phyloP scores from a whole-genome alignment of 148 eudicot genomes.

The Linanthus parryae region DNA sequence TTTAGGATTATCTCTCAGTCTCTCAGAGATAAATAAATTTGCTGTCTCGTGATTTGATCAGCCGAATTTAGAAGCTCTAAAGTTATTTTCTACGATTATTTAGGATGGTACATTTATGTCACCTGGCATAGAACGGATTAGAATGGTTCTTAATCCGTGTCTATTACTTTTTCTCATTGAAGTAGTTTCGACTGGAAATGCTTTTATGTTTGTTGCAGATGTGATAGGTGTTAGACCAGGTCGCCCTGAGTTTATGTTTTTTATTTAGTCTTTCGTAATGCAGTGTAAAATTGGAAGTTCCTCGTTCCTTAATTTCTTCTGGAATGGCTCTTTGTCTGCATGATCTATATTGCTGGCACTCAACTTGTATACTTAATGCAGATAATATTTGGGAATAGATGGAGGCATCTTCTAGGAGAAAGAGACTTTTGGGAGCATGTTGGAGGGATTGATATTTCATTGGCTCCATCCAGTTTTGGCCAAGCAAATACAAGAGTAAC shows the following conservation, averaged over 20 bases:
- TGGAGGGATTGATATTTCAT: constrained; percentile 88
- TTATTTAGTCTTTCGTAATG: no score
- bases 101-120: neutral
- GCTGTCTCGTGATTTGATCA: no score
- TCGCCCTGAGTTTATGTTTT: no score
- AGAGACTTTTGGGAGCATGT: constrained; percentile 96
- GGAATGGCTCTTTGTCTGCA: neutral
- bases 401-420: constrained; percentile 97
- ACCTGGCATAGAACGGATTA: neutral
- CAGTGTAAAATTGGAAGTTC: no score
- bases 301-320: neutral
- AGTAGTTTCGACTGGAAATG: no score
- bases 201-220: no score
- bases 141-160: neutral
- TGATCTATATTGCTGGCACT: constrained; percentile 5
- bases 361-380: constrained; percentile 28
- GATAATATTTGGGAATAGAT: constrained; percentile 95
- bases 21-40: no score
- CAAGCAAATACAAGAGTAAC: constrained; percentile 95
- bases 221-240: no score
- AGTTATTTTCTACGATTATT: no score
- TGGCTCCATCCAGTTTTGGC: constrained; percentile 93
- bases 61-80: no score
- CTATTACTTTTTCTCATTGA: no score
- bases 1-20: no score